Conservation (phyloP, 2,329 filamentous ascomycete genomes). For the Colletotrichum sp. region DNA sequence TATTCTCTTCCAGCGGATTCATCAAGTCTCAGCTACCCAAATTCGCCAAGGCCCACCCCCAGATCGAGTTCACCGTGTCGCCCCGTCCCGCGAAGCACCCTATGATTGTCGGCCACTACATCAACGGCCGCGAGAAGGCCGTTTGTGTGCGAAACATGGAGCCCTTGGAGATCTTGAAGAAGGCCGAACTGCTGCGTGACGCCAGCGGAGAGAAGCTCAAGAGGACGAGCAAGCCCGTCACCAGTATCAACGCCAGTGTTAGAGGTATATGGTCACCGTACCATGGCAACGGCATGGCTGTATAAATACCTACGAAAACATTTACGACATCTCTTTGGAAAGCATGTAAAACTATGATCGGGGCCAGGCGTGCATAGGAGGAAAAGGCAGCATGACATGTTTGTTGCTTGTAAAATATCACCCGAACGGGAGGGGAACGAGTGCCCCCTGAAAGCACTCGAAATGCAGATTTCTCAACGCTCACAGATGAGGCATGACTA, state of each 20-base stretch:
- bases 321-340: not conserved
- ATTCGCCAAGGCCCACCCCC: constrained; percentile 83
- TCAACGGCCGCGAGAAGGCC: constrained; percentile 86
- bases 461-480: not conserved
- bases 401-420: constrained; percentile 16
- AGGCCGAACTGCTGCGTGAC: constrained; percentile 75
- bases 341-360: constrained; percentile 7
- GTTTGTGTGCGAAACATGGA: constrained; percentile 90
- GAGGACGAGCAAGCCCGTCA: constrained; percentile 67
- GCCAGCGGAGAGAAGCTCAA: constrained; percentile 77
- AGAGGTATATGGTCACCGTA: constrained; percentile 76
- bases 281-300: constrained; percentile 63
- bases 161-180: constrained; percentile 79
- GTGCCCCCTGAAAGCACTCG: constrained; percentile 2
- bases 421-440: not conserved
- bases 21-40: constrained; percentile 76
- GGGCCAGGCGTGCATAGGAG: constrained; percentile 3
- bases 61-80: constrained; percentile 90
- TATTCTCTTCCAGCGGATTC: constrained; percentile 66
- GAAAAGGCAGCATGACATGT: not conserved
- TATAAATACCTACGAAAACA: constrained; percentile 38
- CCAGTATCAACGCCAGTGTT: constrained; percentile 68
- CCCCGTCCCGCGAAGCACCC: constrained; percentile 91
- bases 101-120: constrained; percentile 86
- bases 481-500: not conserved